Evolutionary conservation across 2,329 filamentous ascomycete species (phyloP), one percentile per base, ranked within the genome.

Genomic region (Colletotrichum falcatum): DNA sequence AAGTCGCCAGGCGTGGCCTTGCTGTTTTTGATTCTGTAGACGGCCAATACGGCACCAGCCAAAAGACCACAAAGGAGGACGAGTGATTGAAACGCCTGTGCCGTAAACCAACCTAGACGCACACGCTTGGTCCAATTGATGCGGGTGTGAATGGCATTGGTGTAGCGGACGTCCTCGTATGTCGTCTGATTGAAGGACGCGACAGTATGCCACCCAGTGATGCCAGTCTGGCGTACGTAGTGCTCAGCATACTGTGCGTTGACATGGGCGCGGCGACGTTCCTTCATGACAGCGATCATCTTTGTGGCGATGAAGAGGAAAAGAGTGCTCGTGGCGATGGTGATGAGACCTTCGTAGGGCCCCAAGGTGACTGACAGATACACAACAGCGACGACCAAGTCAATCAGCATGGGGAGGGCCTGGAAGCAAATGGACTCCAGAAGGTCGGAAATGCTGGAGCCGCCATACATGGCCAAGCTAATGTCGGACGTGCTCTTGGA

Each of bases 41-140:
- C 86, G 2, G 87, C 87, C 49, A 90, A 74, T 74, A 88, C 88
- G 2, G 87, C 84, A 44, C 88, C 88, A 4, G 91, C 91, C 18
- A 92, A 84, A 49, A 94, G 87, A 66, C 92, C 92, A 70, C 86
- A 89, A 0, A 90, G 89, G n/a, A 93, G 84, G 37, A 93, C 86
- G 46, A 93, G 77, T 59, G 87, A 71, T 42, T 71, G 69, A n/a
- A 71, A 69, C 3, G 69, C 69, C 30, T 71, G 65, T 20, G 69
- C 69, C 20, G 65, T 70, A 35, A 71, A 70, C 69, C 69, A 71
- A 35, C 65, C 66, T 7, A 71, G 66, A 46, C 69, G 69, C 16
- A 71, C 66, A 37, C 66, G 53, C 51, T 71, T 68, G 5, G 69
- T 69, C 69, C 65, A 71, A 60, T 68, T 49, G 42, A 71, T 70